Evolutionary conservation across 331 rosid genomes (phyloP).

Genomic region (Ulmus americana): DNA sequence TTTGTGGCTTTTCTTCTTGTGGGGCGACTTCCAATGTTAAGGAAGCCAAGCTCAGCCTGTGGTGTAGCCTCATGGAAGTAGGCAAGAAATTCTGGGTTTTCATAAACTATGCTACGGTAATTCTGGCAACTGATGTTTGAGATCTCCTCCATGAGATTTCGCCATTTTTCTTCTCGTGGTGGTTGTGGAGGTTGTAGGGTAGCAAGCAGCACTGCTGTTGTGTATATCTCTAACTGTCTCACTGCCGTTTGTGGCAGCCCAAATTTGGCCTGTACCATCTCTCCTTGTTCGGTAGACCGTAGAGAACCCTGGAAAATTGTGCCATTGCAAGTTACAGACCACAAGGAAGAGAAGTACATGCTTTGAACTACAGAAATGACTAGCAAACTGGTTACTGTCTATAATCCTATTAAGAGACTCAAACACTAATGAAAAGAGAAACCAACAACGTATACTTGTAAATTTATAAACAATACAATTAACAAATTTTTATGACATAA

Average conservation of each 20-base stretch:
- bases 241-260: constrained; percentile 86
- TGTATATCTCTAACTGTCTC: constrained; percentile 88
- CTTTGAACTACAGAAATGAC: not conserved
- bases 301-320: constrained; percentile 57
- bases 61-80: constrained; percentile 96
- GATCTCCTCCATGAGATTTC: constrained; percentile 86
- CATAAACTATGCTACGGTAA: constrained; percentile 70
- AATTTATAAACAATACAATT: not conserved
- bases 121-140: constrained; percentile 69
- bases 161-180: constrained; percentile 80
- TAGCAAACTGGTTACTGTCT: not conserved
- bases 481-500: not conserved
- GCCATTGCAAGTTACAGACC: constrained; percentile 1
- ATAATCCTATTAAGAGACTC: not conserved
- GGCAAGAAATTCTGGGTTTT: constrained; percentile 72
- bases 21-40: constrained; percentile 85
- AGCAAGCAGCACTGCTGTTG: constrained; percentile 91
- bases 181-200: constrained; percentile 80
- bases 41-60: constrained; percentile 85
- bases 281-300: constrained; percentile 94
- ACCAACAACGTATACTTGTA: not conserved
- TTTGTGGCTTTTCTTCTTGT: constrained; percentile 55
- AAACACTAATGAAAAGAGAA: not conserved
- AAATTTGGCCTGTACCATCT: constrained; percentile 90
- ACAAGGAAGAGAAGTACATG: not conserved